Evolutionary conservation across 352 stramenopile genomes (phyloP).

Genomic region (Globisporangium paddicum): DNA sequence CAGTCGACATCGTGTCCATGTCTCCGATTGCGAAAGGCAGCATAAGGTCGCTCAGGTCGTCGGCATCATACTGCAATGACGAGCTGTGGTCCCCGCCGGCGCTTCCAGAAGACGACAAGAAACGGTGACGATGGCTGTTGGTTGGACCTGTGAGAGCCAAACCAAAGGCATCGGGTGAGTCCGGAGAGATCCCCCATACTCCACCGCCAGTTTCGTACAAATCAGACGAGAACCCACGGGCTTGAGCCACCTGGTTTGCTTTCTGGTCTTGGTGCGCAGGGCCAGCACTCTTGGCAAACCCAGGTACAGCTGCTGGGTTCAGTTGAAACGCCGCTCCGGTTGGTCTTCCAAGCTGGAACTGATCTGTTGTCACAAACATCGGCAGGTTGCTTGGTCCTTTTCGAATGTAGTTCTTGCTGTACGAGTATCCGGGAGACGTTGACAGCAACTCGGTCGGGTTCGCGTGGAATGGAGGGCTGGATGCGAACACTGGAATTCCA

Average conservation of each 20-base stretch:
- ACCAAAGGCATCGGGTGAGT: conserved; percentile 61
- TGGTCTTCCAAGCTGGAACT: conserved; percentile 28
- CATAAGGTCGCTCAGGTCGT: conserved; percentile 34
- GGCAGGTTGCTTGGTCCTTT: conserved; percentile 37
- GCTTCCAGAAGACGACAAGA: conserved; percentile 33
- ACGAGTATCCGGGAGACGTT: conserved; percentile 67
- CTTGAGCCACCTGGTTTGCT: conserved; percentile 17
- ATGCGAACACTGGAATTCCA: conserved; percentile 27
- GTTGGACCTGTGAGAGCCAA: conserved; percentile 36
- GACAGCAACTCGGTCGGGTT: conserved; percentile 68
- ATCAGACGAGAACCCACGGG: conserved; percentile 53
- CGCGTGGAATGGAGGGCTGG: conserved; percentile 59
- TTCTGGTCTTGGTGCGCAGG: neutral
- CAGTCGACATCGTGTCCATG: conserved; percentile 24
- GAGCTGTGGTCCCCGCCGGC: conserved; percentile 16
- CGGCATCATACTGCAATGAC: conserved; percentile 15
- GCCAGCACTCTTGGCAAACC: conserved; percentile 14
- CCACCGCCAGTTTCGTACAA: conserved; percentile 49
- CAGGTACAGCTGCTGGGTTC: conserved; percentile 3
- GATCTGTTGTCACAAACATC: conserved; percentile 57
- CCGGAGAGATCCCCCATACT: conserved; percentile 63
- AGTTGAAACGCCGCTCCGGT: conserved; percentile 1
- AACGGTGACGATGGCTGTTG: conserved; percentile 27
- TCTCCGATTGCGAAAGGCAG: conserved; percentile 69
- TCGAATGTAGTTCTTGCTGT: conserved; percentile 61